Base-by-base conservation (phyloP, 768 basidiomycete species). In the Austroboletus festivus region DNA sequence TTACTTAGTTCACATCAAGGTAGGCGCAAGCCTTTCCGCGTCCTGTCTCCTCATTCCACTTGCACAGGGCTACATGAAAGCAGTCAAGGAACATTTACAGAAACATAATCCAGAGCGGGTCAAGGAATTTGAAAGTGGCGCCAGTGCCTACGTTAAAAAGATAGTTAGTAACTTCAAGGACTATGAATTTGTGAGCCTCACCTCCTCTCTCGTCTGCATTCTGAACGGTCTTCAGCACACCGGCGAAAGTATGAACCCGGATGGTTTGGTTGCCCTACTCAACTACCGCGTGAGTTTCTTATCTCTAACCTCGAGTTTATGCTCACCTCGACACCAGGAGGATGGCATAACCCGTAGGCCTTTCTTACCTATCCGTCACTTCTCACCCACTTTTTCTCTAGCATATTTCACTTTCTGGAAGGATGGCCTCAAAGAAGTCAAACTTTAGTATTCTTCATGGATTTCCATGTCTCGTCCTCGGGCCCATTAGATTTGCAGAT, bases 351-450 rank as follows among this genome's bases (percentile, higher is more conserved):
- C 91, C 26, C 89, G 89, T 91, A 68, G 65, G 86, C 76, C 18
- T 30, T n/a, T 46, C 13, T 3, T 11, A 0, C 5, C 7, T n/a
- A 34, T 15, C 7, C 11, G 16, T 35, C 11, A 22, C 5, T 18
- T 20, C 35, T 34, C 55, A 52, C 52, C 47, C 48, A 56, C 30
- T 51, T 38, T 24, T 42, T 35, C 50, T 42, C 41, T 57, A 87
- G 91, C 92, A 43, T 94, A 89, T 68, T 82, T 95, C 70, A 93
- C 86, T 26, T 89, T 94, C 78, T 97, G 94, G 94, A 95, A 89
- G 73, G 82, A 97, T 71, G 95, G 96, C 33, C 69, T 93, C 56
- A 91, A 93, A 73, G 77, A 82, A 68, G 63, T 79, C 51, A 93
- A 93, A 69, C 76, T 84, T 54, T 92, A 65, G 63, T 56, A 10